A percentile compares a stretch with the other conserved stretches of the same genome.
phyloP scores from a whole-genome alignment of 352 stramenopile species.

The Aphanomyces cochlioides region DNA sequence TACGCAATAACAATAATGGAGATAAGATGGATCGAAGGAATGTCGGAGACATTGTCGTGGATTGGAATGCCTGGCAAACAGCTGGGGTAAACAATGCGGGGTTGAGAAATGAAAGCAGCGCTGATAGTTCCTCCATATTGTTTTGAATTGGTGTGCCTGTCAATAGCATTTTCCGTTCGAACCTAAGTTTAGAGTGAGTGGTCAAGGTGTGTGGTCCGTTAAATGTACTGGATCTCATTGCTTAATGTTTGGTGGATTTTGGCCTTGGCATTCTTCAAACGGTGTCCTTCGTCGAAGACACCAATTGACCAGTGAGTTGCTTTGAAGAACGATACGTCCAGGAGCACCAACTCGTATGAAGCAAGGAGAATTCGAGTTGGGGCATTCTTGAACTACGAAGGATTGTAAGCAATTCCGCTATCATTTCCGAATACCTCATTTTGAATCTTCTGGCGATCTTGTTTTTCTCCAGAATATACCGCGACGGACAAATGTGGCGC shows the following conservation, averaged over 20 bases:
- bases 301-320: slow-evolving; percentile 44
- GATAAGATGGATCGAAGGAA: slow-evolving; percentile 54
- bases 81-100: slow-evolving; percentile 74
- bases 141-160: slow-evolving; percentile 34
- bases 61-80: slow-evolving; percentile 44
- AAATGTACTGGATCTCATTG: slow-evolving; percentile 23
- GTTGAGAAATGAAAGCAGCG: slow-evolving; percentile 67
- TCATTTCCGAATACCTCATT: slow-evolving; percentile 3
- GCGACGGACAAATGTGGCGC: slow-evolving; percentile 50
- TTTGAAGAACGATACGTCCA: slow-evolving; percentile 55
- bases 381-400: not conserved
- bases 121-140: slow-evolving; percentile 30
- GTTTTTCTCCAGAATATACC: slow-evolving; percentile 57
- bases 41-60: slow-evolving; percentile 14
- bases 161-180: slow-evolving; percentile 30
- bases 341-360: slow-evolving; percentile 68
- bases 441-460: slow-evolving; percentile 43
- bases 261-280: slow-evolving; percentile 30
- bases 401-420: not conserved
- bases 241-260: slow-evolving; percentile 15
- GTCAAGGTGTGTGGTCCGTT: not conserved
- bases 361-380: slow-evolving; percentile 59
- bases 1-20: slow-evolving; percentile 60
- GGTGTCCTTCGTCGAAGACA: slow-evolving; percentile 34
- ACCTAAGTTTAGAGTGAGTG: slow-evolving; percentile 17